Base-by-base conservation (phyloP, 306 rosid species). In the Oemleria cerasiformis region DNA sequence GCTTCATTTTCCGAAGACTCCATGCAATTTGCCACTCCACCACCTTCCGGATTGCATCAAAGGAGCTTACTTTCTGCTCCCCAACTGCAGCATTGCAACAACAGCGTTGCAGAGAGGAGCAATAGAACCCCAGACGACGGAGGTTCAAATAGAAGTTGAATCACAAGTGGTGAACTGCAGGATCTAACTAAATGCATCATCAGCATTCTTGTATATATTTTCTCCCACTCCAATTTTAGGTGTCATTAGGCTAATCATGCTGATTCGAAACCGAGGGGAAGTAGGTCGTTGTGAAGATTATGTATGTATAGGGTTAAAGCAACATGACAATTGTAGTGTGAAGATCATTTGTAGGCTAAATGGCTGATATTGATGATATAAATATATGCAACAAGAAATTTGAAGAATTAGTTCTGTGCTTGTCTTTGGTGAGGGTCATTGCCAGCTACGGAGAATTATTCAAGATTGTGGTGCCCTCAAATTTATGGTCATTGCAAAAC, bases 81-180 rank as follows among this genome's bases (percentile, higher is more conserved):
- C n/a, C 93, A 79, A 39, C 76, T 84, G 75, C 88, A 88, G 53
- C 93, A 79, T 36, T 78, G 90, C 80, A 87, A 74, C 73, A 77
- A 41, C 21, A 60, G 38, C 9, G 73, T 75, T 63, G 79, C 80
- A 48, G 98, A 90, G 79, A 74, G 78, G 78, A 85, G 68, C 62
- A 78, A 42, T 51, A 73, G 66, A 23, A 65, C 48, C 56, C 77
- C 73, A 6, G 81, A 30, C 62, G 88, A 81, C 44, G 81, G 71
- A 59, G 86, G 77, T 73, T 20, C 58, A 1, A 72, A 77, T 54
- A 72, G 45, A 76, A 74, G 61, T 40, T 68, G 79, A 80, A 53
- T 40, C 44, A 7, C 14, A 39, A 10, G 41, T 17, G 62, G 56
- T 9, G 7, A 45, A 30, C 6, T 38, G 30, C 44, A 41, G 23